Evolutionary conservation across 192 early-diverging fungal genomes (phyloP), one percentile per base, ranked within the genome.

Genomic region (Podila epicladia): DNA sequence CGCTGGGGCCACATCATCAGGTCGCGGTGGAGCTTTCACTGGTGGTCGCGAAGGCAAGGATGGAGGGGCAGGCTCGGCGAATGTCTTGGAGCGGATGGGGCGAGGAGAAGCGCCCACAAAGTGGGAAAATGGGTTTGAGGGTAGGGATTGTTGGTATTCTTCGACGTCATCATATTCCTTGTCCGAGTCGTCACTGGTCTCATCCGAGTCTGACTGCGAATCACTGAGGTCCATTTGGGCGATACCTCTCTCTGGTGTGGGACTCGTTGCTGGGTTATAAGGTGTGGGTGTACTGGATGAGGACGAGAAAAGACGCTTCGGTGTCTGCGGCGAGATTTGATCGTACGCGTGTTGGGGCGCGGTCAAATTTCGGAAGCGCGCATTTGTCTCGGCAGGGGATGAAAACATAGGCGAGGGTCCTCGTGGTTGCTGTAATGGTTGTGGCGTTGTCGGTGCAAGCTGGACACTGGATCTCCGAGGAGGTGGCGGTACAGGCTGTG

Each of bases 101-200:
- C 64, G 63, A 11, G 71, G 67, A 0, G 73, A 62, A 9, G 69
- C 64, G 50, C 62, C 73, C 9, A 64, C 72, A 66, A 62, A 69
- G 66, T 37, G 67, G 22, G 28, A 33, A 59, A 72, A 76, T 12
- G 82, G 74, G 24, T 83, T 70, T 33, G 73, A 49, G 13, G 49
- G 41, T 28, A 59, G 19, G 20, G 67, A 51, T 28, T 71, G 49
- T 8, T 61, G 24, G 41, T 65, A 58, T 62, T 74, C 74, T 32
- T 73, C 71, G 2, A 41, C 59, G 48, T 83, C 71, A 50, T 78
- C 82, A 71, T 83, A 80, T 4, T 80, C 74, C 64, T 63, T 73
- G 33, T 73, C 74, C 32, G 82, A 76, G 41, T 82, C 80, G 37
- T 82, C 80, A 45, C 80, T 80, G 9, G 77, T 80, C 65, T 51